Base-by-base conservation (phyloP, 352 stramenopile species). In the Globisporangium rhizosaccharum region DNA sequence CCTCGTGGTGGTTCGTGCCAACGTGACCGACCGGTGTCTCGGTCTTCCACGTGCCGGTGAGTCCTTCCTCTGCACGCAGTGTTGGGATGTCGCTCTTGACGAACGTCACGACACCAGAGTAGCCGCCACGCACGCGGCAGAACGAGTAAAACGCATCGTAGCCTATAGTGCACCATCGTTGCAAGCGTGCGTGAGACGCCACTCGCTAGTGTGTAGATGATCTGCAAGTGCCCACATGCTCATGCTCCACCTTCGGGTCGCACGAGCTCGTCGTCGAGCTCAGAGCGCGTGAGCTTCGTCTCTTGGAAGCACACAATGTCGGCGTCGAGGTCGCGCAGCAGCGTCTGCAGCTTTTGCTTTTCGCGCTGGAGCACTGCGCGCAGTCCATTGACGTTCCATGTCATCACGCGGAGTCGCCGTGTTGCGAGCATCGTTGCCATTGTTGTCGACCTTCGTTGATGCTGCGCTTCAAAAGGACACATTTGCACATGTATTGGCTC, bases 311-410 rank as follows among this genome's bases (percentile, higher is more conserved):
- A 95, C 20, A 92, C 61, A 15, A 95, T 75, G 49, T 93, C 84
- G 0, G 84, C 83, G 0, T 82, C 64, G 20, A 92, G 67, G 12
- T 53, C 70, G 36, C 78, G 60, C 30, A 94, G 62, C 48, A 94
- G 75, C 53, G 79, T 58, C 45, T 59, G 57, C 10, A 90, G 51
- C 52, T 48, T 82, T 57, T 75, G 71, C 46, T 76, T 72, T 23
- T 82, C 63, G 12, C 82, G 76, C 61, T 85, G 76, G 53, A 94
- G 66, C 46, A 89, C 76, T 3, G 85, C 82, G 56, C 83, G 81
- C 65, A 94, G 70, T 23, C 85, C 85, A 66, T 94, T 94, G 56
- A 94, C 71, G 65, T 94, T 94, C 85, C 85, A 94, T n/a, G 82
- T 90, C 68, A 91, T 50, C 57, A 92, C 59, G 51, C 72, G 75